Evolutionary conservation across 2,329 filamentous ascomycete genomes (phyloP), one percentile per base, ranked within the genome.

Genomic region (Alternaria viburni): DNA sequence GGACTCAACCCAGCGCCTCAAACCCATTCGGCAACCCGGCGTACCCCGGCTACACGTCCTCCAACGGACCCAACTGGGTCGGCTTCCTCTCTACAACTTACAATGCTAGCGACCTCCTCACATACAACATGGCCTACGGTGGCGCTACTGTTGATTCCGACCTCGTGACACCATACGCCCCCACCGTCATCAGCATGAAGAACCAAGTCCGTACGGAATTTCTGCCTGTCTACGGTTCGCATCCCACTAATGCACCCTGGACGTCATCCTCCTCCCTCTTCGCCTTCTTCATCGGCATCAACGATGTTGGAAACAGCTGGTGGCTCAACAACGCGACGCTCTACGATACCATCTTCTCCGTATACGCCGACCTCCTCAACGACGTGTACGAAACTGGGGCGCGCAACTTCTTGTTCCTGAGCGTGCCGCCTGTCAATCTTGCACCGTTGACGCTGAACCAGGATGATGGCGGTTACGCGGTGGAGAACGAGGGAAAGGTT

Each of bases 21-120:
- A 87, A 89, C 69, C 87, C 88, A 0, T 80, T 90, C 65, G 88
- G 89, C 0, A 91, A 91, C 69, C 89, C 89, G 0, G 51, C 80
- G 0, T 87, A 86, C 65, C 85, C 84, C 7, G 78, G 77, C 47
- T 79, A 69, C 65, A 79, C 76, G 41, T 75, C 75, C 5, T 72
- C 64, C 61, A 84, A 83, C 64, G 86, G 86, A 0, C 86, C 85
- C 1, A 87, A 87, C 70, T 88, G 86, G 85, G 79, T 87, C n/a
- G 86, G 83, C 61, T 86, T 79, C 64, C 69, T 79, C 5, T 75
- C 75, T 13, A 70, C 71, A 11, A 78, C 71, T 30, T 77, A 77
- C 71, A 79, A 79, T 66, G 81, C 69, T 71, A 83, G 81, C 32
- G 76, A 75, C 46, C 60, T 87, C 13, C 75, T 84, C 47, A 86